phyloP scores from a whole-genome alignment of 495 filamentous ascomycete genomes.

The Oleoguttula mirabilis region DNA sequence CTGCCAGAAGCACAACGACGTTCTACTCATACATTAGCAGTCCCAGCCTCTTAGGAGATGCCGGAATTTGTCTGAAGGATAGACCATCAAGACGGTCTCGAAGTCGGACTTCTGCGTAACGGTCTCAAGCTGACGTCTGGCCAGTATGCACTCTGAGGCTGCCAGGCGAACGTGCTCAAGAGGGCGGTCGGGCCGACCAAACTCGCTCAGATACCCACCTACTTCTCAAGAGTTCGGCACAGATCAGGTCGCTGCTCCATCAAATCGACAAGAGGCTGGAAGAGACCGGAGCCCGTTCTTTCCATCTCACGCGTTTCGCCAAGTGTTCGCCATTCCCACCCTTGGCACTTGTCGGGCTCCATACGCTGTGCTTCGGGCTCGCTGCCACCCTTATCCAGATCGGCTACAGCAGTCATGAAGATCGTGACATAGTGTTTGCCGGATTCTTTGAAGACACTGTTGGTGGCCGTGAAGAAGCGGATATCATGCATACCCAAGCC shows the following conservation, averaged over 20 bases:
- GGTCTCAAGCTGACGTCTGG: no score
- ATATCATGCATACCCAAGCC: slow-evolving; percentile 40
- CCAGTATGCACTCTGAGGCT: no score
- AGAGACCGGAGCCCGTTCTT: not conserved
- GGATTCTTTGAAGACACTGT: slow-evolving; percentile 42
- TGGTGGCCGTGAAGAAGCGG: slow-evolving; percentile 43
- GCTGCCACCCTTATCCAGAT: slow-evolving; percentile 19
- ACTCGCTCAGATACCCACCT: no score
- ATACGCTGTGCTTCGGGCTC: slow-evolving; percentile 34
- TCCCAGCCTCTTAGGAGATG: no score
- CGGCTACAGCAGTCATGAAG: slow-evolving; percentile 34
- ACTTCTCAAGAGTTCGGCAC: not conserved
- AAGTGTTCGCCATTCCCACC: slow-evolving; percentile 52
- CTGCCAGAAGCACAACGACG: no score
- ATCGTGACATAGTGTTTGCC: slow-evolving; percentile 56
- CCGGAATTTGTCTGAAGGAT: no score
- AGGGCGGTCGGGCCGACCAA: no score
- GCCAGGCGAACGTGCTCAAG: no score
- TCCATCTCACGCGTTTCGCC: slow-evolving; percentile 26
- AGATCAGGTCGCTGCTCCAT: slow-evolving; percentile 9
- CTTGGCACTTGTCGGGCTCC: slow-evolving; percentile 55
- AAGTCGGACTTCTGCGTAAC: no score
- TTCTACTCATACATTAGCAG: no score
- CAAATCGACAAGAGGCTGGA: slow-evolving; percentile 6
- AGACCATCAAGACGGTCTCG: no score